These are phyloP conservation scores for Moricandia arvensis DNA, from an alignment of 345 rosid genomes.

Conservation along the genomic window DNA sequence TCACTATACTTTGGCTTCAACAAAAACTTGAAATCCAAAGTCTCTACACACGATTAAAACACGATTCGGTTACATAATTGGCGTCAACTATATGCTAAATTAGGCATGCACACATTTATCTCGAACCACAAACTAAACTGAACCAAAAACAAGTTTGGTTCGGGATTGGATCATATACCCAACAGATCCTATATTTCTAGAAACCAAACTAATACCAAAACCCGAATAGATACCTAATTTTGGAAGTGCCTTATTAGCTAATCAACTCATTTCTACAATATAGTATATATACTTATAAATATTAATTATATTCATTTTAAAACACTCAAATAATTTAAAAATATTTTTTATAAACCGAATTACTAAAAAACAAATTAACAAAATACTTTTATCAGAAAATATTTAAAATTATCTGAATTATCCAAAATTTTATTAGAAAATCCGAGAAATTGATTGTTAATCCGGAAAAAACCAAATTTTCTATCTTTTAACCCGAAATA, in stretches of 20 bases:
- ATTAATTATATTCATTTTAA: neutral
- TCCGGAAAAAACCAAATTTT: neutral
- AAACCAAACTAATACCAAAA: neutral
- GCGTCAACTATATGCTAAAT: neutral
- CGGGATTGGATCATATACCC: neutral
- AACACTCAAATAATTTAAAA: neutral
- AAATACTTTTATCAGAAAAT: neutral
- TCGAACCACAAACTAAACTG: too few species aligned
- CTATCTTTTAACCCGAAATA: neutral
- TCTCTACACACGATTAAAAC: constrained; percentile 45
- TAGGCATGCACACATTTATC: neutral
- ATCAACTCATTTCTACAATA: too few species aligned
- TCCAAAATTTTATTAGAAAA: neutral
- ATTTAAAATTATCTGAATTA: neutral
- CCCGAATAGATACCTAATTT: neutral
- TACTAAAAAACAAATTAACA: neutral
- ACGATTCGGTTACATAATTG: neutral
- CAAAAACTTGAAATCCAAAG: constrained; percentile 96
- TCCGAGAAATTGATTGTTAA: too few species aligned
- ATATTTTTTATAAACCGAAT: neutral
- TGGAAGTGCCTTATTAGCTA: too few species aligned
- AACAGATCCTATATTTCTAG: too few species aligned
- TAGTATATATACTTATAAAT: neutral
- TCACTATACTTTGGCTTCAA: constrained; percentile 78
- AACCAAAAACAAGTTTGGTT: neutral